Conservation (phyloP, 306 rosid species). For the Quercus gilva region DNA sequence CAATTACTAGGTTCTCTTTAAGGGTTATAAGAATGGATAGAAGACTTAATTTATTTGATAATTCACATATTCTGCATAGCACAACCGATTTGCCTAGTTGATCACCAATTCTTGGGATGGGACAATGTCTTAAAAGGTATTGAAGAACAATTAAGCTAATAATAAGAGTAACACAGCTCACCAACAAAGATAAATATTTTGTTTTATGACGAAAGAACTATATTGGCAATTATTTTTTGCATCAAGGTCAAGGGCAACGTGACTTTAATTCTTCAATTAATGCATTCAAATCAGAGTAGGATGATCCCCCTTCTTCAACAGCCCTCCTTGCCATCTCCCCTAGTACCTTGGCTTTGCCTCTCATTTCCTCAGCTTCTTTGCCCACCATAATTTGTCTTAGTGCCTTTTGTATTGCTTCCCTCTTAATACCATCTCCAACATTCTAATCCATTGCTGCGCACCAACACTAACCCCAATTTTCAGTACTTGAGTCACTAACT, state of each 20-base stretch:
- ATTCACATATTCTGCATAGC: too few relatives aligned
- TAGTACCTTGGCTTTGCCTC: slow-evolving; percentile 23
- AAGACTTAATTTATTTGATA: too few relatives aligned
- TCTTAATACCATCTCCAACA: slow-evolving; percentile 23
- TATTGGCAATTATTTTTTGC: not conserved
- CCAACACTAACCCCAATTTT: slow-evolving; percentile 35
- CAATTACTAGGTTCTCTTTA: too few relatives aligned
- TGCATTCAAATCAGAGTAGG: not conserved
- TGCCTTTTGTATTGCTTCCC: slow-evolving; percentile 32
- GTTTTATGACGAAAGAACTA: too few relatives aligned
- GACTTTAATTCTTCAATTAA: not conserved
- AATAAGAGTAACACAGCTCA: too few relatives aligned
- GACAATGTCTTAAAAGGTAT: too few relatives aligned
- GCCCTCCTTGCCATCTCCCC: slow-evolving; percentile 25
- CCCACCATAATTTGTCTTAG: slow-evolving; percentile 38
- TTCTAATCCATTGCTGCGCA: slow-evolving; percentile 8
- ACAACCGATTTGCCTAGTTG: too few relatives aligned
- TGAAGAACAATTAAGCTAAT: too few relatives aligned
- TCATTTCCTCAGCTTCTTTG: slow-evolving; percentile 33
- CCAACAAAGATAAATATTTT: too few relatives aligned
- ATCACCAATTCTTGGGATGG: not conserved
- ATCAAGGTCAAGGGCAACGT: not conserved
- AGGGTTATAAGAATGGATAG: too few relatives aligned
- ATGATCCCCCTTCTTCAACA: slow-evolving; percentile 2
- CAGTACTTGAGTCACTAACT: slow-evolving; percentile 30